Conservation (phyloP, 148 eudicot genomes). For the Talinum fruticosum region DNA sequence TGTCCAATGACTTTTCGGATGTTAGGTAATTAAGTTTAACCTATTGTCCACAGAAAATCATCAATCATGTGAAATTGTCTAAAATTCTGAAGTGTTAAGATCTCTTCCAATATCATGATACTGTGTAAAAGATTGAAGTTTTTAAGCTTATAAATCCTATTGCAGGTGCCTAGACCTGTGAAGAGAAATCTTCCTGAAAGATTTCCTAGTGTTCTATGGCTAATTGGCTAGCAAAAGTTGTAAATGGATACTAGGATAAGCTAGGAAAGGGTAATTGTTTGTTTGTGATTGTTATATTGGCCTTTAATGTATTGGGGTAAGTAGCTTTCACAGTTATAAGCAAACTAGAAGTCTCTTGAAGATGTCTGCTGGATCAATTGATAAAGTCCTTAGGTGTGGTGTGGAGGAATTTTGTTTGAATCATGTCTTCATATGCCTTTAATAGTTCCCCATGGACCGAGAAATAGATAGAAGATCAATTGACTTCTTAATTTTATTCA, state of each 20-base stretch:
- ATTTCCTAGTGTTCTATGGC: not conserved
- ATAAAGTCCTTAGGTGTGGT: not conserved
- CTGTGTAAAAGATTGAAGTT: not conserved
- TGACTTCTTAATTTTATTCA: too few relatives aligned
- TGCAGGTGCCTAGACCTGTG: not conserved
- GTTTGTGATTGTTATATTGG: not conserved
- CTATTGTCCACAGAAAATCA: not conserved
- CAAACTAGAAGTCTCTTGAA: not conserved
- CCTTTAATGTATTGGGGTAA: not conserved
- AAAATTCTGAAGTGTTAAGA: too few relatives aligned
- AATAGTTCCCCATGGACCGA: not conserved
- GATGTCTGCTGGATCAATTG: not conserved
- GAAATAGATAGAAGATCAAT: not conserved
- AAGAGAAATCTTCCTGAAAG: not conserved
- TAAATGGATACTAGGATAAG: not conserved
- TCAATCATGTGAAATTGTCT: not conserved
- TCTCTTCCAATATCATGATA: not conserved
- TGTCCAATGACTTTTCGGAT: constrained; percentile 3
- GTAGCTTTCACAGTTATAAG: too few relatives aligned
- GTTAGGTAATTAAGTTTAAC: constrained; percentile 16
- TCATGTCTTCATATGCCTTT: not conserved
- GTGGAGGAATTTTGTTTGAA: not conserved
- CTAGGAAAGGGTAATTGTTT: not conserved
- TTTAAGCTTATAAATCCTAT: too few relatives aligned
- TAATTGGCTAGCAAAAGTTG: too few relatives aligned